A percentile compares a stretch with the other conserved stretches of the same genome.
These are phyloP conservation scores for Coniochaeta ligniaria DNA, from an alignment of 2,329 filamentous ascomycete species.

Conservation along the genomic window DNA sequence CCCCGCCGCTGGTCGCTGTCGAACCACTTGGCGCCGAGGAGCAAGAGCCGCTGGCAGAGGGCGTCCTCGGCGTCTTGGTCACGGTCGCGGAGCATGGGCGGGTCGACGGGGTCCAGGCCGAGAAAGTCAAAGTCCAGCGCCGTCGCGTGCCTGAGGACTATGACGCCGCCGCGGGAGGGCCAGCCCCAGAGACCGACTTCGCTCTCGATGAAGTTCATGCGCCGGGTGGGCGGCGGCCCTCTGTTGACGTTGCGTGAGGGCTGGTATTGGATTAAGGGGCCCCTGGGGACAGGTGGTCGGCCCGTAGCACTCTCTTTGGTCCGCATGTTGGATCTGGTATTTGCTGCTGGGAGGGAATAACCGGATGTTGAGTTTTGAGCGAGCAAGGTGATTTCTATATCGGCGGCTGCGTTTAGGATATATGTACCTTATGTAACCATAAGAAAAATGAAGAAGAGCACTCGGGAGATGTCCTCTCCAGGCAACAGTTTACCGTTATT, in stretches of 20 bases:
- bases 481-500: background rate
- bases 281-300: background rate
- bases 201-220: background rate
- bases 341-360: background rate
- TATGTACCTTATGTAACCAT: background rate
- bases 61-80: background rate
- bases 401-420: background rate
- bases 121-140: background rate
- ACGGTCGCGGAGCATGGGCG: background rate
- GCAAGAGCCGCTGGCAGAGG: background rate
- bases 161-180: background rate
- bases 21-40: constrained; percentile 1
- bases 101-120: background rate
- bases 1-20: background rate
- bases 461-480: background rate
- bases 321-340: background rate
- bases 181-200: background rate
- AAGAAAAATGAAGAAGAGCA: background rate
- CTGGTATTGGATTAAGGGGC: background rate
- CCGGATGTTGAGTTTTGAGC: background rate
- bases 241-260: background rate
- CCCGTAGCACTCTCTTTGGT: background rate
- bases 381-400: background rate
- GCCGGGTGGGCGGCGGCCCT: background rate
- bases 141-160: background rate